Percentiles rank a stretch among this genome's conserved stretches.
Evolutionary conservation across 371 early-diverging fungal genomes (phyloP).

Genomic region (Mucor circinelloides): DNA sequence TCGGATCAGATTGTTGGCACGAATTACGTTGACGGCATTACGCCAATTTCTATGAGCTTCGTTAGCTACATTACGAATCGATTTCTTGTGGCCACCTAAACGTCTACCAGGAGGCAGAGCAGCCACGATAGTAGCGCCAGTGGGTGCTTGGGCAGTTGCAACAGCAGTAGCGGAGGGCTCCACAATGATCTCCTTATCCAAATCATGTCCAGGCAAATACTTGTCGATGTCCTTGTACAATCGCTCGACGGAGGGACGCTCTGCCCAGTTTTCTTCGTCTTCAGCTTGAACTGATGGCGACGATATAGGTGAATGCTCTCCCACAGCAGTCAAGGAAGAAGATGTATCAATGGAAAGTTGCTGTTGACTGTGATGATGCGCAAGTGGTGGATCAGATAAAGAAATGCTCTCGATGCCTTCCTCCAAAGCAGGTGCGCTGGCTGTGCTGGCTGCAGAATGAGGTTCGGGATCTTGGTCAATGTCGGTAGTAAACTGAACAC

Average conservation of each 20-base stretch:
- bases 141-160: constrained; percentile 12
- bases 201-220: constrained; percentile 80
- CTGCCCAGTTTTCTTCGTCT: constrained; percentile 60
- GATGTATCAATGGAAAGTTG: constrained; percentile 16
- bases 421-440: constrained; percentile 12
- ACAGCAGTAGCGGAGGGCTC: constrained; percentile 18
- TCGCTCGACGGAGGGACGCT: constrained; percentile 73
- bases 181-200: constrained; percentile 80
- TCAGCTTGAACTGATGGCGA: constrained; percentile 10
- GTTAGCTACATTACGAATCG: constrained; percentile 60
- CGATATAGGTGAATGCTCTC: constrained; percentile 8
- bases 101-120: constrained; percentile 29
- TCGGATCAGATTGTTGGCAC: constrained; percentile 39
- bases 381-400: constrained; percentile 17
- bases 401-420: constrained; percentile 12
- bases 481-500: constrained; percentile 6
- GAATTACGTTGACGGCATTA: constrained; percentile 42
- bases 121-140: constrained; percentile 14
- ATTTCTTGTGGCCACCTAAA: constrained; percentile 55
- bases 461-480: not conserved
- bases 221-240: constrained; percentile 75
- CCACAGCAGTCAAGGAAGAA: not conserved
- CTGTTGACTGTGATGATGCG: not conserved
- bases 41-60: constrained; percentile 52
- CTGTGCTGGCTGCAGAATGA: constrained; percentile 1